Evolutionary conservation across 306 rosid genomes (phyloP).

Genomic region (Sesbania bispinosa): DNA sequence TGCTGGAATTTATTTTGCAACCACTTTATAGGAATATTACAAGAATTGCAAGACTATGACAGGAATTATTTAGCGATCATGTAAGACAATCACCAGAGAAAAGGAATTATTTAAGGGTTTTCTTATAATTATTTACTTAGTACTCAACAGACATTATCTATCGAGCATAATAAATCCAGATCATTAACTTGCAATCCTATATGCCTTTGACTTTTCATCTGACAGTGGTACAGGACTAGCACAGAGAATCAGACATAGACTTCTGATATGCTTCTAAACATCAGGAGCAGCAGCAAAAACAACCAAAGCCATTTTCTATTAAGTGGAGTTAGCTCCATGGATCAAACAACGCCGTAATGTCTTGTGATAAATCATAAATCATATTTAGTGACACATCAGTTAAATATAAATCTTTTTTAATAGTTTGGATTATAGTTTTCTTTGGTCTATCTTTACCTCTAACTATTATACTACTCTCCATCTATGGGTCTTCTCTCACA

Average conservation of each 20-base stretch:
- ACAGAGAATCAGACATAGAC: background rate
- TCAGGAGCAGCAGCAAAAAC: background rate
- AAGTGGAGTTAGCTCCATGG: background rate
- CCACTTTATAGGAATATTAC: background rate
- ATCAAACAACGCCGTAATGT: background rate
- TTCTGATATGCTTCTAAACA: background rate
- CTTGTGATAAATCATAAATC: background rate
- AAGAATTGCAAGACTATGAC: background rate
- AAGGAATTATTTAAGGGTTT: background rate
- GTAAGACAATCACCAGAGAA: background rate
- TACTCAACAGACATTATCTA: background rate
- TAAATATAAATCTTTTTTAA: background rate
- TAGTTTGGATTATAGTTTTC: background rate
- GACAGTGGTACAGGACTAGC: background rate
- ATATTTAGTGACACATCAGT: background rate
- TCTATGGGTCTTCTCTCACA: background rate
- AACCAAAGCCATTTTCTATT: background rate
- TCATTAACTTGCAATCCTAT: background rate
- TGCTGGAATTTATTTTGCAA: background rate
- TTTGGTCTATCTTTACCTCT: background rate
- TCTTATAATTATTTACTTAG: background rate
- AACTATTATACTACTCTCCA: background rate
- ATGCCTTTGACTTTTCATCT: background rate
- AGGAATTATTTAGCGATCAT: background rate
- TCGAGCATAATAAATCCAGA: background rate